These are phyloP conservation scores for Macrolepiota albuminosa DNA, from an alignment of 768 basidiomycete genomes.

Conservation along the genomic window DNA sequence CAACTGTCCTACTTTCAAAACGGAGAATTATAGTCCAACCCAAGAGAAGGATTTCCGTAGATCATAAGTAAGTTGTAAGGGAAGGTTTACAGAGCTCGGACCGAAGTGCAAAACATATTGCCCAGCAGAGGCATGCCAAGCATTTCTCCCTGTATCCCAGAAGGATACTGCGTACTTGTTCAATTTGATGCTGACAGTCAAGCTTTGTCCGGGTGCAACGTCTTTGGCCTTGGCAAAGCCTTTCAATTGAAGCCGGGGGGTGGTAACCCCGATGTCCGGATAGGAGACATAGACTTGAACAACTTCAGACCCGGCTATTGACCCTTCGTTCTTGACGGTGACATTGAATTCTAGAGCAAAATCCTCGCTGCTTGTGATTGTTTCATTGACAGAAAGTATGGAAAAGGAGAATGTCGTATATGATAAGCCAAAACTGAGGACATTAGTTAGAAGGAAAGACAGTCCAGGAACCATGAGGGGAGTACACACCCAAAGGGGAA, in stretches of 20 bases:
- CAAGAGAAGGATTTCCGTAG: conserved; percentile 22
- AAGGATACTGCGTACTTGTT: conserved; percentile 69
- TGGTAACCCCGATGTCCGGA: conserved; percentile 43
- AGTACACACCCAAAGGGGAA: conserved; percentile 59
- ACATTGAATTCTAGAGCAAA: conserved; percentile 37
- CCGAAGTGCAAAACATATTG: conserved; percentile 47
- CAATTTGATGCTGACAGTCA: conserved; percentile 38
- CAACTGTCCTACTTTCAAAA: background rate
- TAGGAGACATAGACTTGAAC: conserved; percentile 62
- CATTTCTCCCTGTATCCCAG: conserved; percentile 43
- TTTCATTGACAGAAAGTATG: conserved; percentile 34
- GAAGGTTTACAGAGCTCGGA: conserved; percentile 27
- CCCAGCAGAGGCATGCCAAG: conserved; percentile 50
- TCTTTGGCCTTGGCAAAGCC: conserved; percentile 58
- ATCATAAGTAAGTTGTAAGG: conserved; percentile 20
- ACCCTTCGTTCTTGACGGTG: conserved; percentile 53
- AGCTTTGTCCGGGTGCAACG: conserved; percentile 41
- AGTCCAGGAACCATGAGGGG: background rate
- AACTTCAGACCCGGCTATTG: conserved; percentile 51
- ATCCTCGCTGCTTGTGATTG: conserved; percentile 18
- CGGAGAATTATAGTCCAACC: conserved; percentile 22
- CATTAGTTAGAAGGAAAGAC: background rate
- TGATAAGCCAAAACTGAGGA: conserved; percentile 61
- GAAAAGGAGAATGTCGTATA: conserved; percentile 67
- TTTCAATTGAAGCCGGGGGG: conserved; percentile 59